Evolutionary conservation across 306 rosid species (phyloP), one percentile per base, ranked within the genome.

Genomic region (Albizia julibrissin): DNA sequence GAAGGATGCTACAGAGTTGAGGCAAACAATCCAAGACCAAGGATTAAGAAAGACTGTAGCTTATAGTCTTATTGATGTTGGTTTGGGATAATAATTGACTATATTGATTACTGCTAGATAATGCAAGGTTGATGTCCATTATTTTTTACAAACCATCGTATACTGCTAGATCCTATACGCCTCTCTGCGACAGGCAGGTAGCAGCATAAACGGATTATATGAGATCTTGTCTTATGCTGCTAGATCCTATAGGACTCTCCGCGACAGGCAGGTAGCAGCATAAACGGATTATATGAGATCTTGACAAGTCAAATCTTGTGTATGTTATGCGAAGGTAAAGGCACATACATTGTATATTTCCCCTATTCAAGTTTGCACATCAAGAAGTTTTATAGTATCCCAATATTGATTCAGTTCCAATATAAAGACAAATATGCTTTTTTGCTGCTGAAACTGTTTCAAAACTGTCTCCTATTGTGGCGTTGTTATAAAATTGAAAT

Each of bases 1-100:
- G 93, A 90, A 86, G 81, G 91, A 90, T 77, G 93, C 93, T 29
- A 82, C 75, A 26, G 87, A 90, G 3, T 74, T 88, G 37, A 86
- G 91, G 80, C 52, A 78, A 66, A 74, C 40, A 34, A 78, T 86
- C 15, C 47, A 75, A 76, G 85, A 82, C 67, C 77, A 84, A 68
- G 80, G 89, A 49, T 33, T 90, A 21, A 84, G 84, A 27, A 90
- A 90, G 82, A 27, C 78, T 3, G 76, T 81, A 64, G 93, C 85
- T 54, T 90, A 80, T 69, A 90, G 93, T 76, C 88, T 86, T 42
- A 70, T 88, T 59, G 89, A 89, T 54, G 87, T 82, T 74, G 86
- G 82, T 31, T 75, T 80, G 33, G 83, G 82, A 67, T 86, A 67
- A 78, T 34, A 12, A 31, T 67, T 18, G 24, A 44, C 27, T 24